Evolutionary conservation across 202 grass and related monocot species (phyloP), one percentile per base, ranked within the genome.

Genomic region (Setaria italica): DNA sequence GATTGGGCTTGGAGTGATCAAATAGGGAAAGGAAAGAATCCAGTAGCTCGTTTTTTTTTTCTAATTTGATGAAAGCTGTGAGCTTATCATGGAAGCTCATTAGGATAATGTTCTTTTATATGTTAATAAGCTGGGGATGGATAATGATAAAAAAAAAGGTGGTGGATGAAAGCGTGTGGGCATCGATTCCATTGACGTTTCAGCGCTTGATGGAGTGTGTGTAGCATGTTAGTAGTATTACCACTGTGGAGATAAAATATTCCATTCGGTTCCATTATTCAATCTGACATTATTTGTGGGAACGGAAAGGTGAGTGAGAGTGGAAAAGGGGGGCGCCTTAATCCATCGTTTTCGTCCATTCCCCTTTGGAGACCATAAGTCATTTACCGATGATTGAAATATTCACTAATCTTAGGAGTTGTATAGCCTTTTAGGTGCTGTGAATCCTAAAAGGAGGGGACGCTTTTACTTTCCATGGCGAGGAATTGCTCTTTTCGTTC

Each of bases 21-120:
- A 54, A 88, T 78, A 45, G 16, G 80, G 72, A 77, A 88, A 83
- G 72, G 21, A n/a, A 32, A 35, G 80, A 70, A 88, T 83, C 72
- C 2, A 1, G 4, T 2, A 37, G 9, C 7, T 8, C 5, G 5
- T 50, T 9, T 33, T 73, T 7, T 2, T 48, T 13, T 13, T 14
- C 12, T 25, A 47, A 6, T 49, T 21, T 30, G 29, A 66, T 16
- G 29, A 66, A 11, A 74, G 34, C n/a, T 50, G 9, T 41, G 39
- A 76, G 85, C 20, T 45, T 70, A 81, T 77, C 72, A 17, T 62
- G 2, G 62, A 53, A 62, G 53, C n/a, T 33, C 13, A 60, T 82
- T 87, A 75, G 59, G 32, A 75, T 74, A 57, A 25, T 14, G 17
- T 29, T 65, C 48, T 69, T 30, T 33, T 56, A 56, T 43, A 43